These are phyloP conservation scores for Solanum sejunctum DNA, from an alignment of 257 asterid genomes.

Conservation along the genomic window DNA sequence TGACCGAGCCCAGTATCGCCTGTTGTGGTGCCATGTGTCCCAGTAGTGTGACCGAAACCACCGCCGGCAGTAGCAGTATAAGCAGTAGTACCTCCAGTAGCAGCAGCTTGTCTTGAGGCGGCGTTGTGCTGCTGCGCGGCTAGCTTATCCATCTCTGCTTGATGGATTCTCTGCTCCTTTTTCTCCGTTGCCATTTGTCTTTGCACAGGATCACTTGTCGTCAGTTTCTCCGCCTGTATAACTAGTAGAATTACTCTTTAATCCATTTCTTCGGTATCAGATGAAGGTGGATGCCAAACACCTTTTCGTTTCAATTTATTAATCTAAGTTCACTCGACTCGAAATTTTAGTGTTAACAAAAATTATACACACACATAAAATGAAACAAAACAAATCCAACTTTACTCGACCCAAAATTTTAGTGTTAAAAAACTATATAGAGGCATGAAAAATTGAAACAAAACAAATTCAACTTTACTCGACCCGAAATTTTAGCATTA, in stretches of 20 bases:
- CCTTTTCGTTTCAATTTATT: no score
- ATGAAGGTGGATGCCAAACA: no score
- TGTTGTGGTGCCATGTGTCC: not conserved
- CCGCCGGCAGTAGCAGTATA: not conserved
- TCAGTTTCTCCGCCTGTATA: conserved; percentile 18
- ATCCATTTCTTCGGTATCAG: no score
- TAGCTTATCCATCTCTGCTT: conserved; percentile 22
- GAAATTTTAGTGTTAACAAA: no score
- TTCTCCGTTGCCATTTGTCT: conserved; percentile 21
- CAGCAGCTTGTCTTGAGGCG: conserved; percentile 2
- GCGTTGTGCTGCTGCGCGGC: conserved; percentile 4
- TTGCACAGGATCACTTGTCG: conserved; percentile 14
- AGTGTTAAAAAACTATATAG: no score
- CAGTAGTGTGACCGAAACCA: not conserved
- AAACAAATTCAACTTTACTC: no score
- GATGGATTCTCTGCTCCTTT: conserved; percentile 6
- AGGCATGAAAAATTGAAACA: no score
- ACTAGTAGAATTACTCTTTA: not conserved
- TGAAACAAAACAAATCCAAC: no score
- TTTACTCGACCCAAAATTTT: no score
- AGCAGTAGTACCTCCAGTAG: not conserved
- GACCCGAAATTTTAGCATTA: no score
- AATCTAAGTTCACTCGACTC: no score
- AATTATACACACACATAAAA: no score
- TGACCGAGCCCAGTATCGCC: not conserved